A percentile compares a stretch with the other conserved stretches of the same genome.
Evolutionary conservation across 257 asterid species (phyloP).

Genomic region (Oldenlandia corymbosa): DNA sequence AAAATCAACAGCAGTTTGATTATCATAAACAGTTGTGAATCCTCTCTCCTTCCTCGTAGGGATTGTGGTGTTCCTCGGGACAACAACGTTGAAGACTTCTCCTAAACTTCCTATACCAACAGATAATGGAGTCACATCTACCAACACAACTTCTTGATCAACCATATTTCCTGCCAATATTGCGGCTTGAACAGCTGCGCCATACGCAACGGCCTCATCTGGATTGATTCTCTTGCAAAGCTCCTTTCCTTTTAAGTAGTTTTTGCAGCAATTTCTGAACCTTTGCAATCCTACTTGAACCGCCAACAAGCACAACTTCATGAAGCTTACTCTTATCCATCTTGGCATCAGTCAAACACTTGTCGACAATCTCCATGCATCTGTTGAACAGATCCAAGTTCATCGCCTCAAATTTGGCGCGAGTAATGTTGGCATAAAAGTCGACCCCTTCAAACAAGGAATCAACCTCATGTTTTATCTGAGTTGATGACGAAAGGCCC

Average conservation of each 20-base stretch:
- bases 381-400: constrained; percentile 23
- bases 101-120: neutral
- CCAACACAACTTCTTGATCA: constrained; percentile 6
- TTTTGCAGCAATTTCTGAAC: constrained; percentile 23
- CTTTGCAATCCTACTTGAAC: constrained; percentile 26
- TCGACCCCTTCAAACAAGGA: constrained; percentile 31
- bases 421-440: constrained; percentile 24
- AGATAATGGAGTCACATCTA: constrained; percentile 12
- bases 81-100: neutral
- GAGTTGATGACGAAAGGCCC: constrained; percentile 24
- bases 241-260: constrained; percentile 18
- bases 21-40: neutral
- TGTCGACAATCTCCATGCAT: constrained; percentile 24
- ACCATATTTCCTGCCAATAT: neutral
- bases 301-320: constrained; percentile 28
- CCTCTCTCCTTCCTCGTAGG: constrained; percentile 2
- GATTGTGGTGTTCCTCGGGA: constrained; percentile 16
- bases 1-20: neutral
- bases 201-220: constrained; percentile 16
- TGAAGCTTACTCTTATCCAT: constrained; percentile 17
- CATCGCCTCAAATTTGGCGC: constrained; percentile 24
- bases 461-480: constrained; percentile 29
- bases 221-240: constrained; percentile 14
- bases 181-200: constrained; percentile 16
- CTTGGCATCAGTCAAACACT: constrained; percentile 26